Conservation (phyloP, 2,329 filamentous ascomycete genomes). For the Ophiostoma tasmaniense region DNA sequence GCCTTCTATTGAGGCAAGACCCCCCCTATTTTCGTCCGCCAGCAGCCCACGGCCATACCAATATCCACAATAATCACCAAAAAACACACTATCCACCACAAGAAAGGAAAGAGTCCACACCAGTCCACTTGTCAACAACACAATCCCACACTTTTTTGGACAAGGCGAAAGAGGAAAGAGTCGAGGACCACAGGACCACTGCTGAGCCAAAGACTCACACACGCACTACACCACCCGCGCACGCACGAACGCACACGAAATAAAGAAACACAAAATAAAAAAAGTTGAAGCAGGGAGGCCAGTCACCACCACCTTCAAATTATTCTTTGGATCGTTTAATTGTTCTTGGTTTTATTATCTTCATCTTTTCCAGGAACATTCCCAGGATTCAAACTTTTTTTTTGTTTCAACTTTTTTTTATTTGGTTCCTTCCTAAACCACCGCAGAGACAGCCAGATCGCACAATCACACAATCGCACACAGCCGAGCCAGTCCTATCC, state of each 20-base stretch:
- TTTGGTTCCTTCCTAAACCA: neutral
- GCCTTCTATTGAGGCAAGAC: neutral
- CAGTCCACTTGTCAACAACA: constrained; percentile 6
- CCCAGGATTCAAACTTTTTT: neutral
- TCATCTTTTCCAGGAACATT: neutral
- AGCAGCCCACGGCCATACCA: constrained; percentile 4
- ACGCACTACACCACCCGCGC: neutral
- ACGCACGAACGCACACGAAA: constrained; percentile 6
- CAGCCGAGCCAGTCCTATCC: neutral
- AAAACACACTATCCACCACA: neutral
- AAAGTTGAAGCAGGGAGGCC: neutral
- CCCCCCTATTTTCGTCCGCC: constrained; percentile 6
- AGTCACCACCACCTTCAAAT: neutral
- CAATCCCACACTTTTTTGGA: constrained; percentile 10
- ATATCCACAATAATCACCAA: constrained; percentile 4
- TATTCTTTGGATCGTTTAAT: neutral
- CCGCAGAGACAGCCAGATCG: constrained; percentile 2
- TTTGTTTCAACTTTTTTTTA: constrained; percentile 1
- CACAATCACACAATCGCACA: constrained; percentile 6
- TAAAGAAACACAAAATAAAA: constrained; percentile 1
- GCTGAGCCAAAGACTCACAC: neutral
- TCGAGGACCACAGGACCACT: neutral
- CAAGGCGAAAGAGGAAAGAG: constrained; percentile 1
- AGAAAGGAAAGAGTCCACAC: neutral
- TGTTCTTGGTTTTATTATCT: neutral